A percentile compares a stretch with the other conserved stretches of the same genome.
Evolutionary conservation across 192 early-diverging fungal species (phyloP).

Genomic region (Linnemannia schmuckeri): DNA sequence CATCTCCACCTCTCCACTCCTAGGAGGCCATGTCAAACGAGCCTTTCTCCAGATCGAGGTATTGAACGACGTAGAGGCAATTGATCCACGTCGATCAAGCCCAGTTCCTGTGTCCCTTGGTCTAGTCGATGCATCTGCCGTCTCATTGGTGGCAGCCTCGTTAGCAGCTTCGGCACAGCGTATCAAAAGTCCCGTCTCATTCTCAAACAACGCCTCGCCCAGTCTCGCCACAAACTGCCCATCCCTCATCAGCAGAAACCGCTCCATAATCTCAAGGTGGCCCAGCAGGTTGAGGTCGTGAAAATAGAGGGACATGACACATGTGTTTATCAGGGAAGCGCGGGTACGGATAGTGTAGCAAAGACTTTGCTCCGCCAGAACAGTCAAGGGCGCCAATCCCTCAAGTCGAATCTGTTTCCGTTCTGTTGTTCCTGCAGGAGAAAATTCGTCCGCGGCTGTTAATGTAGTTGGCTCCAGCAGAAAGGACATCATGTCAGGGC

Average conservation of each 20-base stretch:
- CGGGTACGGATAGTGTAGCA: constrained; percentile 38
- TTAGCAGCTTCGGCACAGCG: constrained; percentile 14
- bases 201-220: constrained; percentile 53
- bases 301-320: constrained; percentile 62
- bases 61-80: constrained; percentile 36
- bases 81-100: constrained; percentile 18
- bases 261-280: constrained; percentile 56
- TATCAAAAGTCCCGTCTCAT: constrained; percentile 47
- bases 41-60: constrained; percentile 18
- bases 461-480: background rate
- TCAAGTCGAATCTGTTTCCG: constrained; percentile 3
- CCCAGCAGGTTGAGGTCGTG: constrained; percentile 58
- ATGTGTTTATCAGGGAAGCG: constrained; percentile 56
- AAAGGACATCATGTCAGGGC: constrained; percentile 33
- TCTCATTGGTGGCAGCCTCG: background rate
- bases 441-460: background rate
- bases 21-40: constrained; percentile 53
- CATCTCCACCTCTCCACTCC: constrained; percentile 48
- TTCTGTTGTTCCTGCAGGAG: background rate
- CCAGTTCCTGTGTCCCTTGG: constrained; percentile 2
- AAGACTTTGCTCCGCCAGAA: constrained; percentile 38
- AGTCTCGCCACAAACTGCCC: constrained; percentile 57
- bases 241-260: constrained; percentile 60
- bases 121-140: constrained; percentile 38
- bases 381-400: constrained; percentile 44